Conservation (phyloP, 2,329 filamentous ascomycete species). For the Chrysosporium queenslandicum region DNA sequence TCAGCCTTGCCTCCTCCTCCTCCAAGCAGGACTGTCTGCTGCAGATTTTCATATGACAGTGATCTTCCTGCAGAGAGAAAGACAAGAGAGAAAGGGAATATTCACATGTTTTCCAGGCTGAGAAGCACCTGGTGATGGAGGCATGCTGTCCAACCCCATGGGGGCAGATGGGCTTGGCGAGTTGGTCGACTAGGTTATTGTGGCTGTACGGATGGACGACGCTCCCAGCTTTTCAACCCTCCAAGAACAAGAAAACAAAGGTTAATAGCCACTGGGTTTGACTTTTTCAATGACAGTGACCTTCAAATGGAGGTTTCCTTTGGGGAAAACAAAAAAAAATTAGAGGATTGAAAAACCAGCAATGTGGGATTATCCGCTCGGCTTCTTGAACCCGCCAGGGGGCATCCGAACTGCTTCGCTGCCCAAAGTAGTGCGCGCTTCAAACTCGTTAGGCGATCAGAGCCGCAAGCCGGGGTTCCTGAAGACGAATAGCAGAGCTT, state of each 20-base stretch:
- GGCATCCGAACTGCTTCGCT: neutral
- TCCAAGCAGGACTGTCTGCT: neutral
- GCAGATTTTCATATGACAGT: too few relatives aligned
- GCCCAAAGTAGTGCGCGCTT: constrained; percentile 12
- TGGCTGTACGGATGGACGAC: neutral
- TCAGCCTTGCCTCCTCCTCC: neutral
- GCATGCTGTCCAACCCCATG: neutral
- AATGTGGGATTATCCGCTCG: neutral
- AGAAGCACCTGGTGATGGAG: neutral
- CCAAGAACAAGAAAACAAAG: too few relatives aligned
- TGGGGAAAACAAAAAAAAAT: too few relatives aligned
- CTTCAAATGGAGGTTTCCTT: too few relatives aligned
- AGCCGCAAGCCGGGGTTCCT: constrained; percentile 1
- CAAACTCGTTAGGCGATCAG: neutral
- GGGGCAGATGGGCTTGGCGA: neutral
- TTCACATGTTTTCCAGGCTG: neutral
- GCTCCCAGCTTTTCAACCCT: too few relatives aligned
- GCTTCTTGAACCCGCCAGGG: neutral
- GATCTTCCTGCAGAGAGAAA: too few relatives aligned
- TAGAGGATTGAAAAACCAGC: neutral
- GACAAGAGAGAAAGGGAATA: too few relatives aligned
- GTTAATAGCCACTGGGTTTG: too few relatives aligned
- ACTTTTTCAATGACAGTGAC: too few relatives aligned
- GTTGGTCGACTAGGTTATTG: neutral
- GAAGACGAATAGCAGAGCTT: neutral